Percentiles rank a stretch among this genome's conserved stretches.
Evolutionary conservation across 148 eudicot species (phyloP).

Genomic region (Heliamphora exappendiculata): DNA sequence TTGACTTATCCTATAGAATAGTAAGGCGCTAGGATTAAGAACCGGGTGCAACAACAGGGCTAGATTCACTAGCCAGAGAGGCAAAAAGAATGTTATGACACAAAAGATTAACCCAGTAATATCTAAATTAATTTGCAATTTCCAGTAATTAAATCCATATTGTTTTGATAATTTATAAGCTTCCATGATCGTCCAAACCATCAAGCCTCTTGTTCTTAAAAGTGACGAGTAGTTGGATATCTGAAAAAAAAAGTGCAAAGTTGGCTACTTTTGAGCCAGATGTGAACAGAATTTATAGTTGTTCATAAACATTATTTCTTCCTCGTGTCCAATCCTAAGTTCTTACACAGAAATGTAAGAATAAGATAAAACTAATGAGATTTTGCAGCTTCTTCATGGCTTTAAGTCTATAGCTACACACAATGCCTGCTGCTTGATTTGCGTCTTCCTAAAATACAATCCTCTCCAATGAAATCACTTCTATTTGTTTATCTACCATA

Average conservation of each 20-base stretch:
- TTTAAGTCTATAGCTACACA: background rate
- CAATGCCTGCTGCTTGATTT: background rate
- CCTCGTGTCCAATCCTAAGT: background rate
- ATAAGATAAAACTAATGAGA: background rate
- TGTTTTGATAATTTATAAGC: background rate
- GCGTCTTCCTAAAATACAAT: background rate
- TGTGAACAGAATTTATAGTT: background rate
- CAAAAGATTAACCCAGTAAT: background rate
- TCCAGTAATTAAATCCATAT: background rate
- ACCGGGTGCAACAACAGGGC: no score
- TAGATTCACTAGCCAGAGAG: no score
- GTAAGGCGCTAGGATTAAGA: no score
- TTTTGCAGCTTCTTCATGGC: background rate
- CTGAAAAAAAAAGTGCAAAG: background rate
- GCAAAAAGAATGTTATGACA: background rate
- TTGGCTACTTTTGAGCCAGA: background rate
- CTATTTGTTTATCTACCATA: background rate
- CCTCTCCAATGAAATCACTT: background rate
- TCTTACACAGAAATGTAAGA: background rate
- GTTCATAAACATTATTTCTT: background rate
- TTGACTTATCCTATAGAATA: no score
- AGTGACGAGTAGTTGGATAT: background rate
- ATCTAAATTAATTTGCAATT: background rate
- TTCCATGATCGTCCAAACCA: constrained; percentile 1
- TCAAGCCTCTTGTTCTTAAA: background rate